Conservation (phyloP, 2,329 filamentous ascomycete genomes). For the Talaromyces islandicus region DNA sequence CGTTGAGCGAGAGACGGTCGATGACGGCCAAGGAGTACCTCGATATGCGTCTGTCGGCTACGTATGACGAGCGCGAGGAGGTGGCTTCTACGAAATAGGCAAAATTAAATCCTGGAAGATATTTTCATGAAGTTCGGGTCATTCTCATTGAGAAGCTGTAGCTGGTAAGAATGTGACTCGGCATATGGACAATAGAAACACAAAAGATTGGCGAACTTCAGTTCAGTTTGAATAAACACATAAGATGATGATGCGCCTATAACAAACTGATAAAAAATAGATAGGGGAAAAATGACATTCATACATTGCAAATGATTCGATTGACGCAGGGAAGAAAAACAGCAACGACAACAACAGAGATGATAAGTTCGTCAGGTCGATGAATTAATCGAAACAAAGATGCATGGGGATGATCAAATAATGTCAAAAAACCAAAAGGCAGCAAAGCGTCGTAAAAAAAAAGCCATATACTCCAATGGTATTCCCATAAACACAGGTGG, state of each 20-base stretch:
- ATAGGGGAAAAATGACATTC: background rate
- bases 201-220: no score
- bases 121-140: background rate
- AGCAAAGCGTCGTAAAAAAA: background rate
- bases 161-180: background rate
- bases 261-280: constrained; percentile 1
- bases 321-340: background rate
- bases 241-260: constrained; percentile 12
- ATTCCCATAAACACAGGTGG: constrained; percentile 1
- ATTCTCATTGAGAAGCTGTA: background rate
- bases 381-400: background rate
- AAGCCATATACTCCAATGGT: background rate
- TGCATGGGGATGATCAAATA: background rate
- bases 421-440: background rate
- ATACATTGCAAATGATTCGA: background rate
- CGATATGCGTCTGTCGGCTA: constrained; percentile 51
- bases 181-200: background rate
- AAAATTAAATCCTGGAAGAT: background rate
- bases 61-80: constrained; percentile 44
- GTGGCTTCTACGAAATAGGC: constrained; percentile 7
- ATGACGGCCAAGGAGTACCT: constrained; percentile 57
- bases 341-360: background rate
- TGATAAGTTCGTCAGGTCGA: background rate
- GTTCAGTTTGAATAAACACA: constrained; percentile 2
- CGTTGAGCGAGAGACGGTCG: constrained; percentile 26